Evolutionary conservation across 495 filamentous ascomycete species (phyloP).

Genomic region (Penicillium roqueforti): DNA sequence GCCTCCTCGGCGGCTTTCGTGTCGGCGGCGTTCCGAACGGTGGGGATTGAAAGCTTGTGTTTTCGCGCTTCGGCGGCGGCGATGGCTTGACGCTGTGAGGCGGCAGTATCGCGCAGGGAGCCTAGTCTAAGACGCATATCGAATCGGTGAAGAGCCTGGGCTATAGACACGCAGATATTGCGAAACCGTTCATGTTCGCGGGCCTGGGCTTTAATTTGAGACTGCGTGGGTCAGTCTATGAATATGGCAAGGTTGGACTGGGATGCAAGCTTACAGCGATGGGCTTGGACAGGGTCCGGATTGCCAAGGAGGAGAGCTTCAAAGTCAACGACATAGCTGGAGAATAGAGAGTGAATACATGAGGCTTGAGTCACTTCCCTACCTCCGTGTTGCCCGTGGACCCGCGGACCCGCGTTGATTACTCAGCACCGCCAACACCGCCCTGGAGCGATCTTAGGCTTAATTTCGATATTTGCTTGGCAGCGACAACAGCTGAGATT

Average conservation of each 20-base stretch:
- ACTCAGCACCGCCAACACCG: too few species aligned
- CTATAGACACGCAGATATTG: constrained; percentile 63
- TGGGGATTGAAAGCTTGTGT: constrained; percentile 67
- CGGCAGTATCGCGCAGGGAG: constrained; percentile 72
- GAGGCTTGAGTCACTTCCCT: constrained; percentile 5
- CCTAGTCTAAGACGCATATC: constrained; percentile 92
- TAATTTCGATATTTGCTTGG: neutral
- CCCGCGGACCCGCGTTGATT: neutral
- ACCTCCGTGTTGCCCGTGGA: neutral
- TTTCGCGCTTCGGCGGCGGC: constrained; percentile 48
- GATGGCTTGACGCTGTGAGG: constrained; percentile 49
- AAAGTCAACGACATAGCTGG: constrained; percentile 55
- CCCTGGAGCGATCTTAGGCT: neutral
- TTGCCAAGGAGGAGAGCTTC: constrained; percentile 64
- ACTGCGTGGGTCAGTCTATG: constrained; percentile 57
- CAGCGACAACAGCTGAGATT: neutral
- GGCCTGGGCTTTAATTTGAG: constrained; percentile 88
- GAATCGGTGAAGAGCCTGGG: constrained; percentile 82
- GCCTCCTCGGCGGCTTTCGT: constrained; percentile 58
- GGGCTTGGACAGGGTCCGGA: constrained; percentile 68
- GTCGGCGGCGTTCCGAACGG: constrained; percentile 75
- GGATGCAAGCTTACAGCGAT: constrained; percentile 54
- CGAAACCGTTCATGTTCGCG: constrained; percentile 93
- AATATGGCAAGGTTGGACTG: constrained; percentile 32
- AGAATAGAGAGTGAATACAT: neutral